Evolutionary conservation across 306 rosid species (phyloP).

Genomic region (Trichosanthes cucumerina): DNA sequence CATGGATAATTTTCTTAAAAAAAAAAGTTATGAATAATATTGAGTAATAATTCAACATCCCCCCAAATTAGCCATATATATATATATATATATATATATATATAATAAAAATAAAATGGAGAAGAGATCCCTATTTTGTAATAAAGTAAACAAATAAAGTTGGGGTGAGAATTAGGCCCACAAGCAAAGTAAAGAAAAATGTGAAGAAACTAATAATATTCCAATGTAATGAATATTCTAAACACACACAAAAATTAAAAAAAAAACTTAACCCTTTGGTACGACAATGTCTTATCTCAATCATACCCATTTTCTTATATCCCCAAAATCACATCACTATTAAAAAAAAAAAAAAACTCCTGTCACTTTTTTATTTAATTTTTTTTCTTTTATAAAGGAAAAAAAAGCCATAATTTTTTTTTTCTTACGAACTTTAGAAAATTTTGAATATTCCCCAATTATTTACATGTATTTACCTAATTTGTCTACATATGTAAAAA

Average conservation of each 20-base stretch:
- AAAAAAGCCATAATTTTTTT: background rate
- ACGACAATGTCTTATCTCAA: slow-evolving; percentile 1
- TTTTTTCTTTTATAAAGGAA: background rate
- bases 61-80: no score
- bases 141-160: background rate
- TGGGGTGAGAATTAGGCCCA: background rate
- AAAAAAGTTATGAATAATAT: no score
- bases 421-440: background rate
- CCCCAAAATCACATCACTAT: background rate
- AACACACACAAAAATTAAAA: background rate
- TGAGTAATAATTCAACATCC: no score
- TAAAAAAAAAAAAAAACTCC: background rate
- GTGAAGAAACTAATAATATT: background rate
- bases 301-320: background rate
- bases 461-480: background rate
- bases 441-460: background rate
- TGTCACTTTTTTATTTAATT: background rate
- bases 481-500: background rate
- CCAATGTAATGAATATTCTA: background rate
- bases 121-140: background rate
- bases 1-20: no score
- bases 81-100: no score
- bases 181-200: background rate
- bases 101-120: no score
- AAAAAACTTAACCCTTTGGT: background rate